Conservation (phyloP, 1,284 basidiomycete species). For the Heterobasidion occidentale region DNA sequence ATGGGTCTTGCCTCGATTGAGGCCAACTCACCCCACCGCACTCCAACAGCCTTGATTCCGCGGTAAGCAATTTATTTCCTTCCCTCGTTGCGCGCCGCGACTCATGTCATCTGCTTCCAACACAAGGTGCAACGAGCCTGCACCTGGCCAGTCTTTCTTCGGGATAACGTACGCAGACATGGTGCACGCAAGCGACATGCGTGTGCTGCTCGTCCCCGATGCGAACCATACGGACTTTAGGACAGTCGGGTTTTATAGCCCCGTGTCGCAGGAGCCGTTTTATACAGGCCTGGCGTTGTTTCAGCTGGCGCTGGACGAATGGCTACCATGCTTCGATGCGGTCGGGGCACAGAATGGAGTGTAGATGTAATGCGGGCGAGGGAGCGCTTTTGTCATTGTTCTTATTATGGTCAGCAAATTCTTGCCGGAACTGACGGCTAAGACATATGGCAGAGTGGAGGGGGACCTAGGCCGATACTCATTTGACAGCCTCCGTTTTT, state of each 20-base stretch:
- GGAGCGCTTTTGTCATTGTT: not conserved
- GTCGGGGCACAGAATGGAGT: too few species aligned
- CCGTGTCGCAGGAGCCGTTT: slow-evolving; percentile 36
- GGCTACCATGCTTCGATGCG: slow-evolving; percentile 33
- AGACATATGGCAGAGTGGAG: not conserved
- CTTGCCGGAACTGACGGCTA: too few species aligned
- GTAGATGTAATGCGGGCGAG: too few species aligned
- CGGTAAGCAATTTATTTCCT: slow-evolving; percentile 17
- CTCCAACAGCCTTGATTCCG: slow-evolving; percentile 29
- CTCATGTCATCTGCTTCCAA: not conserved
- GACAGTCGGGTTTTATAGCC: slow-evolving; percentile 43
- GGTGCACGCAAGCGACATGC: slow-evolving; percentile 43
- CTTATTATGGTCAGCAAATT: too few species aligned
- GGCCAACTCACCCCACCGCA: slow-evolving; percentile 33
- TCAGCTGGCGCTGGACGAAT: slow-evolving; percentile 36
- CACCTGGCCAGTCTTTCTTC: slow-evolving; percentile 30
- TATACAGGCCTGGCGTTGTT: slow-evolving; percentile 38
- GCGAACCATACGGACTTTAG: slow-evolving; percentile 39
- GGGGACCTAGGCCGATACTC: too few species aligned
- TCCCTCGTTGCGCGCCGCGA: not conserved
- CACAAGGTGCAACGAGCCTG: slow-evolving; percentile 29
- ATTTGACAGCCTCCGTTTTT: too few species aligned
- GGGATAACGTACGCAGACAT: slow-evolving; percentile 36
- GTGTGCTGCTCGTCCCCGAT: slow-evolving; percentile 36
- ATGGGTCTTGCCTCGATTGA: slow-evolving; percentile 45